A percentile compares a stretch with the other conserved stretches of the same genome.
Evolutionary conservation across 179 eudicot species (phyloP).

Genomic region (Monotropa hypopitys): DNA sequence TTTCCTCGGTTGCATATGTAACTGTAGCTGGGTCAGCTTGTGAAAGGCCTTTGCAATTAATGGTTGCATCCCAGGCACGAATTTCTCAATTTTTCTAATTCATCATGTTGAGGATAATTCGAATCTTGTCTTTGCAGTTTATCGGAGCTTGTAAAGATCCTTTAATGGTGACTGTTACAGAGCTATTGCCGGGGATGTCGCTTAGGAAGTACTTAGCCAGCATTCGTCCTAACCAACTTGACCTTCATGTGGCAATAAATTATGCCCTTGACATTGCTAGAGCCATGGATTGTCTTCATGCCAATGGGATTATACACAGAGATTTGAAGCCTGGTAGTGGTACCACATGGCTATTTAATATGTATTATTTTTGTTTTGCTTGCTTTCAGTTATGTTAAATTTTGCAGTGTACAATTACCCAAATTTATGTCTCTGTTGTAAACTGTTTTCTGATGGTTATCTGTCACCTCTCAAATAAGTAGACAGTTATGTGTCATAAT

Average conservation of each 20-base stretch:
- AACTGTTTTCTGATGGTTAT: background rate
- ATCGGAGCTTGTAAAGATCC: slow-evolving; percentile 98
- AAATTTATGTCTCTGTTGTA: background rate
- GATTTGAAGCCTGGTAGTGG: slow-evolving; percentile 99
- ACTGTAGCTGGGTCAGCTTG: background rate
- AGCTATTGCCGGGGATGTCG: slow-evolving; percentile 82
- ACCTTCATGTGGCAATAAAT: slow-evolving; percentile 49
- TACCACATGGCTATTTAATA: slow-evolving; percentile 22
- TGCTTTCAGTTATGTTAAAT: background rate
- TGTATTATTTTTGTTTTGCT: slow-evolving; percentile 10
- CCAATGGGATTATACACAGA: slow-evolving; percentile 96
- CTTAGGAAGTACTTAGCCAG: slow-evolving; percentile 63
- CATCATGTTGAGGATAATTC: background rate
- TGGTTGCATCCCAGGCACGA: background rate
- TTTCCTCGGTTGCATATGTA: too few species aligned
- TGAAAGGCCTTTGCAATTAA: background rate
- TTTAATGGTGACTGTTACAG: slow-evolving; percentile 90
- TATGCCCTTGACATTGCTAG: slow-evolving; percentile 85
- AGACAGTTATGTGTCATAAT: background rate
- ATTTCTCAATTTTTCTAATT: background rate
- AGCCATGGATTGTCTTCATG: slow-evolving; percentile 93
- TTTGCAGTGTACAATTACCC: slow-evolving; percentile 1
- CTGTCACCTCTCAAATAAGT: background rate
- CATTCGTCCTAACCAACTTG: slow-evolving; percentile 71
- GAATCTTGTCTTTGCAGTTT: slow-evolving; percentile 43